Evolutionary conservation across 2,329 filamentous ascomycete species (phyloP).

Genomic region (Teratosphaeria destructans): DNA sequence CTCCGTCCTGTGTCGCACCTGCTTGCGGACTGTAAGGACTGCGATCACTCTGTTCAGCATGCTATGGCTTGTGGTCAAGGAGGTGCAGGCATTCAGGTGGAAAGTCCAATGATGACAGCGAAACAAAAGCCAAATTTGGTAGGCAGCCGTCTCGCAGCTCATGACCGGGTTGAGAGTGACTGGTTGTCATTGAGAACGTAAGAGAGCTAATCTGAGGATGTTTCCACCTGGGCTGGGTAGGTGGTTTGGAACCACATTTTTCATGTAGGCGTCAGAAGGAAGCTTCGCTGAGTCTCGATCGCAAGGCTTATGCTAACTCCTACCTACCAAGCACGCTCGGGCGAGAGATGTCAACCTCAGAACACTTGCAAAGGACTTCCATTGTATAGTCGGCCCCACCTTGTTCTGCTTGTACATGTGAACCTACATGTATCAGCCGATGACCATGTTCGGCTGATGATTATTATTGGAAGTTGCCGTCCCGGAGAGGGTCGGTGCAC

Average conservation of each 20-base stretch:
- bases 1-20: constrained; percentile 16
- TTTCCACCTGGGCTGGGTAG: background rate
- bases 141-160: constrained; percentile 15
- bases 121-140: constrained; percentile 24
- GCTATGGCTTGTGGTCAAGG: constrained; percentile 2
- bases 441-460: no score
- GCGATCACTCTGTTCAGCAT: background rate
- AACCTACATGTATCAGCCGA: no score
- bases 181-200: constrained; percentile 22
- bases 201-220: constrained; percentile 27
- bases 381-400: no score
- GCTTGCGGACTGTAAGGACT: constrained; percentile 11
- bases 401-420: no score
- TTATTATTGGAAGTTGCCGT: no score
- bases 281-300: no score
- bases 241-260: background rate
- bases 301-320: no score
- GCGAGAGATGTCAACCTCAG: no score
- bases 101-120: constrained; percentile 21
- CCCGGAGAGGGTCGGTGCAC: background rate
- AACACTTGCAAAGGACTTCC: no score
- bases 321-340: no score
- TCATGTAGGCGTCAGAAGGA: background rate
- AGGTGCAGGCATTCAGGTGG: constrained; percentile 2
- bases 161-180: constrained; percentile 4